Conservation (phyloP, 2,329 filamentous ascomycete genomes). For the Nakataea oryzae region DNA sequence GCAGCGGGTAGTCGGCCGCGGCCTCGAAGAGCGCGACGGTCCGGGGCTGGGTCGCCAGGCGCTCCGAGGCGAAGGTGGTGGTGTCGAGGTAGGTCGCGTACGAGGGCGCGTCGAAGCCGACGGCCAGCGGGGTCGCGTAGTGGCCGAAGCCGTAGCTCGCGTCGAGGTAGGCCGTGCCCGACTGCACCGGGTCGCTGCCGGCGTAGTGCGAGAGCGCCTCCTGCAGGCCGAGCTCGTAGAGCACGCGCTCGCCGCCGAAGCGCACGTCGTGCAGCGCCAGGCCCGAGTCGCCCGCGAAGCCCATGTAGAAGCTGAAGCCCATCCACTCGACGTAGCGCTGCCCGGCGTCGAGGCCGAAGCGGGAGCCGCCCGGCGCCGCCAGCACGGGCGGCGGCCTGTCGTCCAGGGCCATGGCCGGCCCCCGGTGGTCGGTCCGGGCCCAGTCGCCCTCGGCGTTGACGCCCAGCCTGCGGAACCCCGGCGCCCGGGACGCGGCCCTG, state of each 20-base stretch:
- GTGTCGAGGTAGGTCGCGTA: slow-evolving; percentile 39
- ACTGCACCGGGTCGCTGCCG: slow-evolving; percentile 33
- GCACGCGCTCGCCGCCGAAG: slow-evolving; percentile 40
- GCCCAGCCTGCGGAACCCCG: slow-evolving; percentile 33
- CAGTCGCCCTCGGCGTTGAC: slow-evolving; percentile 37
- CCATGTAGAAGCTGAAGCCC: slow-evolving; percentile 41
- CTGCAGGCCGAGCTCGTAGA: slow-evolving; percentile 45
- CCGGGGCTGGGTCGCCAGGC: slow-evolving; percentile 31
- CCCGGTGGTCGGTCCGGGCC: slow-evolving; percentile 29
- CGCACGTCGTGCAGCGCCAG: slow-evolving; percentile 38
- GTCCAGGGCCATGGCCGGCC: slow-evolving; percentile 23
- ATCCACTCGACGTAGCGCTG: slow-evolving; percentile 38
- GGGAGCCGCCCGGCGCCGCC: slow-evolving; percentile 24
- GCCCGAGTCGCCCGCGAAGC: slow-evolving; percentile 34
- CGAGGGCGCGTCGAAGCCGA: slow-evolving; percentile 40
- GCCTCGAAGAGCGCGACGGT: slow-evolving; percentile 47
- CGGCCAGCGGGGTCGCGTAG: slow-evolving; percentile 31
- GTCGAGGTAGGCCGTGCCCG: slow-evolving; percentile 34
- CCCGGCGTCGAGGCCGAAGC: slow-evolving; percentile 29
- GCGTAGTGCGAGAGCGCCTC: slow-evolving; percentile 44
- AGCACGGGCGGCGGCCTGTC: slow-evolving; percentile 24
- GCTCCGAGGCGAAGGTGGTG: slow-evolving; percentile 31
- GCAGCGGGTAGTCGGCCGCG: slow-evolving; percentile 35
- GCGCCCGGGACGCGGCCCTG: slow-evolving; percentile 27
- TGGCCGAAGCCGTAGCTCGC: slow-evolving; percentile 35